phyloP scores from a whole-genome alignment of 495 filamentous ascomycete species.

The Cetradonia linearis region DNA sequence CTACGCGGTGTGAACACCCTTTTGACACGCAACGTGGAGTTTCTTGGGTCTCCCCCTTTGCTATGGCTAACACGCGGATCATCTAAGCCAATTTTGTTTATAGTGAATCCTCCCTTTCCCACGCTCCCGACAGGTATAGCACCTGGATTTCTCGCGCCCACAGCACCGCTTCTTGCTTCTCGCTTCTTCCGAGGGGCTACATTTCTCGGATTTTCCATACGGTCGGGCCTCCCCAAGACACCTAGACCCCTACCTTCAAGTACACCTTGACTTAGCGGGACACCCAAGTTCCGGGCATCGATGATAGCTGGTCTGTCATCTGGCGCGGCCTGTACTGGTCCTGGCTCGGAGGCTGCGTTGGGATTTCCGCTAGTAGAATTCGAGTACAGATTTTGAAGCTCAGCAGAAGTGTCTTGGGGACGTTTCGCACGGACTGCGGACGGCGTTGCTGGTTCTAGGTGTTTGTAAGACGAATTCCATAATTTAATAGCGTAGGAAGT shows the following conservation, averaged over 20 bases:
- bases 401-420: conserved; percentile 1
- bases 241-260: not conserved
- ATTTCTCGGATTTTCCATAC: not conserved
- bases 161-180: not conserved
- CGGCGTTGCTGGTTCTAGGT: not conserved
- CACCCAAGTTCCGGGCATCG: not conserved
- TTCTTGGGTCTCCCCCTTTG: too few species aligned
- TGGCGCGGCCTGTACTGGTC: not conserved
- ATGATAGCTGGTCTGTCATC: not conserved
- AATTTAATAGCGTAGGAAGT: not conserved
- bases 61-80: too few species aligned
- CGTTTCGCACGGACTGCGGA: conserved; percentile 10
- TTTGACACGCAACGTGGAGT: too few species aligned
- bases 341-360: not conserved
- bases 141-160: conserved; percentile 11
- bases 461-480: not conserved
- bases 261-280: conserved; percentile 1
- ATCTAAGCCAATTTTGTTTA: not conserved
- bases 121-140: not conserved
- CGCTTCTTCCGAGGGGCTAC: not conserved
- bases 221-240: not conserved
- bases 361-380: not conserved
- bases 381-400: conserved; percentile 9
- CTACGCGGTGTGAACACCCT: too few species aligned
- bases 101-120: not conserved